These are phyloP conservation scores for Sordariomycetes sp. DNA, from an alignment of 2,329 filamentous ascomycete genomes.

Conservation along the genomic window DNA sequence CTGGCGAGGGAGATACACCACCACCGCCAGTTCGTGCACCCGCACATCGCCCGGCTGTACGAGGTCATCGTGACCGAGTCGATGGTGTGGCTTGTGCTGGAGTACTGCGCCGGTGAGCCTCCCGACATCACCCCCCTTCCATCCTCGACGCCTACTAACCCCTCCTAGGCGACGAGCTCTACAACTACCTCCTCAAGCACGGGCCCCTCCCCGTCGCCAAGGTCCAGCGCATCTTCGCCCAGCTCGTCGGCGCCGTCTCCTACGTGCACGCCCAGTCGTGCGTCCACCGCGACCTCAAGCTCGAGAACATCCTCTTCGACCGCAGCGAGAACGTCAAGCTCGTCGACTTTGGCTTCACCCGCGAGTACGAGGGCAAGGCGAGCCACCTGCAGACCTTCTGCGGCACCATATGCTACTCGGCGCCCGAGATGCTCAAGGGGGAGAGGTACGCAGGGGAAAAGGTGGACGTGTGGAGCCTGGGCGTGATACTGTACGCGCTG, in stretches of 20 bases:
- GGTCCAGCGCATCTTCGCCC: conserved; percentile 91
- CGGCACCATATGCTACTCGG: conserved; percentile 94
- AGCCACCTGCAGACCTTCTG: conserved; percentile 97
- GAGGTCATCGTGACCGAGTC: conserved; percentile 96
- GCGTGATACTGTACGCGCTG: conserved; percentile 75
- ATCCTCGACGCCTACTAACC: background rate
- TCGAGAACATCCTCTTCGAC: conserved; percentile 87
- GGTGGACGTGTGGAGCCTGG: conserved; percentile 91
- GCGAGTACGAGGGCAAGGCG: conserved; percentile 90
- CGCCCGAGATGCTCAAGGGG: conserved; percentile 95
- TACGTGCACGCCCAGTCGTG: conserved; percentile 95
- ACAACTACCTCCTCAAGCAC: conserved; percentile 85
- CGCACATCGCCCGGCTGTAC: conserved; percentile 92
- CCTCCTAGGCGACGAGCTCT: conserved; percentile 76
- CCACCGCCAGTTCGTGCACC: conserved; percentile 93
- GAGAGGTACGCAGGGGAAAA: conserved; percentile 98
- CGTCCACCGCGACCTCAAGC: conserved; percentile 91
- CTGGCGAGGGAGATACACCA: conserved; percentile 97
- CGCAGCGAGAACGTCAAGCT: conserved; percentile 96
- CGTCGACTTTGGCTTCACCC: conserved; percentile 94
- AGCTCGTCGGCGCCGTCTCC: conserved; percentile 85
- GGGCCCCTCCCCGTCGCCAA: conserved; percentile 76
- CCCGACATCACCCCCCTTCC: background rate
- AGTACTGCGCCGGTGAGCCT: conserved; percentile 78
- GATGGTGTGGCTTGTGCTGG: conserved; percentile 90